These are phyloP conservation scores for Cicer judaicum DNA, from an alignment of 306 rosid genomes.

Conservation along the genomic window DNA sequence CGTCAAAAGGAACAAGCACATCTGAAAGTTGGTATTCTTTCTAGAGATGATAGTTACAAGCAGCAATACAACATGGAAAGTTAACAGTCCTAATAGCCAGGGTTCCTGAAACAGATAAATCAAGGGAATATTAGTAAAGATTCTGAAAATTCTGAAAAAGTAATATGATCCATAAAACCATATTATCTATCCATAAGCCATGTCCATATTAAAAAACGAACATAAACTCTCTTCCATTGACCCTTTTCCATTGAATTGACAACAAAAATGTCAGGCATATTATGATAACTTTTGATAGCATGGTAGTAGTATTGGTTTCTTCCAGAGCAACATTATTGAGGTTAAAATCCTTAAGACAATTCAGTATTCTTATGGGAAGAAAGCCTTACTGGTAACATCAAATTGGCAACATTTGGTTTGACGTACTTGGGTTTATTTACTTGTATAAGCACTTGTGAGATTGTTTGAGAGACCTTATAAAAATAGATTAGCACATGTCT, in stretches of 20 bases:
- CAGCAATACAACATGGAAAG: constrained; percentile 62
- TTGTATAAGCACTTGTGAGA: too few relatives aligned
- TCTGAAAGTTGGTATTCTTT: constrained; percentile 81
- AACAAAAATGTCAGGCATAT: constrained; percentile 1
- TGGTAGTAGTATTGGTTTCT: background rate
- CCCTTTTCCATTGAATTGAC: constrained; percentile 12
- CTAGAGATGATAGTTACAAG: constrained; percentile 62
- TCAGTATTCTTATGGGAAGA: background rate
- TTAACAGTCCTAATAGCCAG: constrained; percentile 71
- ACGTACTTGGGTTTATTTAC: too few relatives aligned
- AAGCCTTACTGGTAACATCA: background rate
- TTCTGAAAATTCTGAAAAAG: constrained; percentile 1
- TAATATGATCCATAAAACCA: constrained; percentile 10
- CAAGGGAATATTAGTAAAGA: constrained; percentile 26
- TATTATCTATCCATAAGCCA: constrained; percentile 2
- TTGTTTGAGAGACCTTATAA: too few relatives aligned
- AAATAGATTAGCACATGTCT: too few relatives aligned
- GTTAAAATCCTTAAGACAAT: background rate
- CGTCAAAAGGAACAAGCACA: constrained; percentile 77
- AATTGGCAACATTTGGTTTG: background rate
- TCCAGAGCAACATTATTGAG: background rate
- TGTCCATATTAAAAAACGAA: background rate
- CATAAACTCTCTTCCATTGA: background rate
- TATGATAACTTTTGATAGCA: background rate
- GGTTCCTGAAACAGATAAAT: constrained; percentile 69